Conservation (phyloP, 495 filamentous ascomycete species). For the Podospora anserina region DNA sequence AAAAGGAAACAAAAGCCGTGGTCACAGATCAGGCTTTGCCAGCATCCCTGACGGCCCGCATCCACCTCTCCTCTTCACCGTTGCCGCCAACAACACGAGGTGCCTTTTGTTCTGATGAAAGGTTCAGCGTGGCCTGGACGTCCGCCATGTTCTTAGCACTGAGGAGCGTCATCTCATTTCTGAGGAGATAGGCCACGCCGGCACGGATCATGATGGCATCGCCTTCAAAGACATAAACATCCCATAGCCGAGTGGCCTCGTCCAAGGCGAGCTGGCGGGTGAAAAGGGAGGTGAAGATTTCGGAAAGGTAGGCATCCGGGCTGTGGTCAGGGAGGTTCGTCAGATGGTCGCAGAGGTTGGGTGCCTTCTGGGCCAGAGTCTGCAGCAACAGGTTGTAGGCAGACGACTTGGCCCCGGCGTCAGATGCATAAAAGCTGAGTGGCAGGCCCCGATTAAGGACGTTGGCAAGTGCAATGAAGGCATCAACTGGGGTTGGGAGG, state of each 20-base stretch:
- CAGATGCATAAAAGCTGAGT: constrained; percentile 79
- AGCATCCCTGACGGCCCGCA: constrained; percentile 34
- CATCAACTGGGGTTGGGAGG: constrained; percentile 62
- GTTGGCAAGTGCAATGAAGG: constrained; percentile 86
- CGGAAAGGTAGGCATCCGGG: constrained; percentile 43
- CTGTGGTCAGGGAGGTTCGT: constrained; percentile 37
- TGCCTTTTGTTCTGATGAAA: constrained; percentile 5
- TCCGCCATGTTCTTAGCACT: constrained; percentile 34
- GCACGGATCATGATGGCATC: constrained; percentile 77
- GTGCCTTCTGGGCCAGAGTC: constrained; percentile 68
- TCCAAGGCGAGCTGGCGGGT: constrained; percentile 62
- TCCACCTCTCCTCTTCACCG: constrained; percentile 39
- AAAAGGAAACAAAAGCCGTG: neutral
- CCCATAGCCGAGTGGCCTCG: constrained; percentile 77
- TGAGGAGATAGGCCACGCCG: constrained; percentile 65
- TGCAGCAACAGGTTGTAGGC: constrained; percentile 70
- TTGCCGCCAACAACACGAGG: constrained; percentile 26
- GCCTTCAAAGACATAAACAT: constrained; percentile 92
- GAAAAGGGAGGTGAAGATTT: constrained; percentile 53
- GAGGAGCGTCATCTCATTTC: constrained; percentile 42
- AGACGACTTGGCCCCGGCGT: constrained; percentile 66
- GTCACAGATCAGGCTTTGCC: constrained; percentile 27
- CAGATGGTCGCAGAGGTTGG: constrained; percentile 67
- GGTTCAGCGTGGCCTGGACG: constrained; percentile 31
- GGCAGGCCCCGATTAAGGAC: constrained; percentile 84